Percentiles rank a stretch among this genome's conserved stretches.
phyloP scores from a whole-genome alignment of 2,329 filamentous ascomycete genomes.

The Teratosphaeria zuluensis region DNA sequence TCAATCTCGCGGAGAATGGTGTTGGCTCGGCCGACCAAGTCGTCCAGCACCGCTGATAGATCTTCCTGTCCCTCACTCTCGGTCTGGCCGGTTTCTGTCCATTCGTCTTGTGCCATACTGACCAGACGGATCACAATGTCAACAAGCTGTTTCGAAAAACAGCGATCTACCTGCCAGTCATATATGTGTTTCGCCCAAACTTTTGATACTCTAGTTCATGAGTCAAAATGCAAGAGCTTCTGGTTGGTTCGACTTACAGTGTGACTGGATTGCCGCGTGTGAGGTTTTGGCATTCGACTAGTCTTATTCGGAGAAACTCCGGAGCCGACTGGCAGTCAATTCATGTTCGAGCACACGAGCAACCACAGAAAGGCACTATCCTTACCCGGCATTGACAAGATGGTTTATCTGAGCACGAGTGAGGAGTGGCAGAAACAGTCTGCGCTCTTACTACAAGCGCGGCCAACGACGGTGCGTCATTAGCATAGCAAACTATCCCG shows the following conservation, averaged over 20 bases:
- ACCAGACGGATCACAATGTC: not conserved
- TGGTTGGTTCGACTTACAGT: not conserved
- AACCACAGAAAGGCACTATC: not conserved
- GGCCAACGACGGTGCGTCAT: constrained; percentile 65
- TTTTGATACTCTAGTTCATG: not conserved
- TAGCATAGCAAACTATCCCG: constrained; percentile 3
- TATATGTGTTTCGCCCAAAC: not conserved
- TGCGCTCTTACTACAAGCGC: constrained; percentile 71
- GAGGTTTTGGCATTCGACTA: not conserved
- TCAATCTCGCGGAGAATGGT: constrained; percentile 33
- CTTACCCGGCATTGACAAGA: constrained; percentile 27
- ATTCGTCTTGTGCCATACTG: not conserved
- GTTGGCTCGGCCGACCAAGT: constrained; percentile 27
- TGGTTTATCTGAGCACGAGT: constrained; percentile 73
- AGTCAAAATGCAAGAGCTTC: not conserved
- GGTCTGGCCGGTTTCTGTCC: not conserved
- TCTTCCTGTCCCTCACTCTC: not conserved
- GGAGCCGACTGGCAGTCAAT: not conserved
- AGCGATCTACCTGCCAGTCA: no score
- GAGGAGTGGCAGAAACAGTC: constrained; percentile 91
- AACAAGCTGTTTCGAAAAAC: no score
- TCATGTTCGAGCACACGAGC: not conserved
- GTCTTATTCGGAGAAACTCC: not conserved
- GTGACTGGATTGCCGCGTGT: not conserved
- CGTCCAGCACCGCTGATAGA: not conserved